phyloP scores from a whole-genome alignment of 768 basidiomycete genomes.

The Boletus patriciae region DNA sequence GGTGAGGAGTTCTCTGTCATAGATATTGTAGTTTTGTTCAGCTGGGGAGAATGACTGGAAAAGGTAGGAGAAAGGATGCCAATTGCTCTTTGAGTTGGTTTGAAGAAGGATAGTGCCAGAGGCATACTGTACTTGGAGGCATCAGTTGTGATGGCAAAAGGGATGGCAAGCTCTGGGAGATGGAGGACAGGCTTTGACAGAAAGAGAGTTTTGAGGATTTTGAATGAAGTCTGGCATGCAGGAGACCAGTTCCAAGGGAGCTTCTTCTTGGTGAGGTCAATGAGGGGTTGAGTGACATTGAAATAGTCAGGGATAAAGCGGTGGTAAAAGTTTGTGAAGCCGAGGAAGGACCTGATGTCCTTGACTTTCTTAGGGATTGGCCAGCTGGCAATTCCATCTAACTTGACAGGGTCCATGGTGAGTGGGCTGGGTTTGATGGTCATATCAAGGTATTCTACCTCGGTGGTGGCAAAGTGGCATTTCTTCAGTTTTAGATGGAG shows the following conservation, averaged over 20 bases:
- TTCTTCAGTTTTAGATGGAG: not conserved
- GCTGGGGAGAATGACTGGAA: constrained; percentile 9
- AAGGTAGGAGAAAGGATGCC: too few relatives aligned
- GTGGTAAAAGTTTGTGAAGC: not conserved
- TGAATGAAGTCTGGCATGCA: not conserved
- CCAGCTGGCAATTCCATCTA: too few relatives aligned
- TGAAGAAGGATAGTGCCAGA: too few relatives aligned
- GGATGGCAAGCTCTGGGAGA: too few relatives aligned
- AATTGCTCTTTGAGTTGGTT: too few relatives aligned
- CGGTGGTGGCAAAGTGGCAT: not conserved
- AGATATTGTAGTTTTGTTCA: constrained; percentile 8
- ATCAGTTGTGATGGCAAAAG: not conserved
- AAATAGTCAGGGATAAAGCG: constrained; percentile 37
- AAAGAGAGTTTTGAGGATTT: not conserved
- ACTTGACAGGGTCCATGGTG: too few relatives aligned
- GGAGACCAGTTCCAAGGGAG: too few relatives aligned
- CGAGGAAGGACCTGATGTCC: too few relatives aligned
- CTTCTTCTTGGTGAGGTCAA: not conserved
- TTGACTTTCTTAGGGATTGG: too few relatives aligned
- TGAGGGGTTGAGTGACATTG: constrained; percentile 24
- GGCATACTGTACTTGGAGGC: too few relatives aligned
- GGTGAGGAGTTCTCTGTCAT: constrained; percentile 31
- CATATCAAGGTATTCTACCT: too few relatives aligned
- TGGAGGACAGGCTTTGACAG: not conserved
- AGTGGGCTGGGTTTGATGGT: too few relatives aligned